These are phyloP conservation scores for Cytidiella melzeri DNA, from an alignment of 768 basidiomycete genomes.

Conservation along the genomic window DNA sequence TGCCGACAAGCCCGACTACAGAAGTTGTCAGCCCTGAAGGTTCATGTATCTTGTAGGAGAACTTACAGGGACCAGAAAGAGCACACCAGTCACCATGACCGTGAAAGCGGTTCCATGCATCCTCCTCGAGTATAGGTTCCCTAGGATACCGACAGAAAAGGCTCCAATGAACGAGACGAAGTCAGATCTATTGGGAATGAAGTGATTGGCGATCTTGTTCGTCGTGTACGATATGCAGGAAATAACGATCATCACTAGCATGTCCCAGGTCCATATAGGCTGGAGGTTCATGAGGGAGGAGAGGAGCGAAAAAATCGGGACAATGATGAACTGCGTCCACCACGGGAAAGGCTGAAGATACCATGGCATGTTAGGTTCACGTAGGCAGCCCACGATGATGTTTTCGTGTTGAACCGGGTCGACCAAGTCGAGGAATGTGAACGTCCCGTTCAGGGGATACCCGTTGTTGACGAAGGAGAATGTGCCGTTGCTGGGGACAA, in stretches of 20 bases:
- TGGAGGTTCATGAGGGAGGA: conserved; percentile 73
- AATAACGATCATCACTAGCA: conserved; percentile 78
- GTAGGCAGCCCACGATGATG: conserved; percentile 57
- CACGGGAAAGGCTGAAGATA: conserved; percentile 72
- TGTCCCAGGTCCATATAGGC: conserved; percentile 60
- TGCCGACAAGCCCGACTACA: conserved; percentile 74
- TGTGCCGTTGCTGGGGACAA: conserved; percentile 50
- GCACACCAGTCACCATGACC: conserved; percentile 84
- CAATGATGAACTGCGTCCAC: conserved; percentile 68
- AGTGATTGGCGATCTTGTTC: conserved; percentile 75
- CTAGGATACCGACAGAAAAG: conserved; percentile 68
- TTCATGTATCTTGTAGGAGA: too few relatives aligned
- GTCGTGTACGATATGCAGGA: conserved; percentile 72
- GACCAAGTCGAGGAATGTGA: conserved; percentile 51
- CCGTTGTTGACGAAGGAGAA: conserved; percentile 33
- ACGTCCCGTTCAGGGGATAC: conserved; percentile 48
- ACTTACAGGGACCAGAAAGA: conserved; percentile 79
- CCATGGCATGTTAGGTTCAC: conserved; percentile 61
- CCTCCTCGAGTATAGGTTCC: conserved; percentile 71
- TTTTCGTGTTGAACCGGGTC: conserved; percentile 39
- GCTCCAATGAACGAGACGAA: conserved; percentile 79
- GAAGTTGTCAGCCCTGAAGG: too few relatives aligned
- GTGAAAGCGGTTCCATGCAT: conserved; percentile 85
- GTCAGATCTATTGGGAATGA: conserved; percentile 76
- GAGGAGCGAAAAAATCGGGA: conserved; percentile 63